Conservation (phyloP, 2,329 filamentous ascomycete genomes). For the Lasiodiplodia gonubiensis region DNA sequence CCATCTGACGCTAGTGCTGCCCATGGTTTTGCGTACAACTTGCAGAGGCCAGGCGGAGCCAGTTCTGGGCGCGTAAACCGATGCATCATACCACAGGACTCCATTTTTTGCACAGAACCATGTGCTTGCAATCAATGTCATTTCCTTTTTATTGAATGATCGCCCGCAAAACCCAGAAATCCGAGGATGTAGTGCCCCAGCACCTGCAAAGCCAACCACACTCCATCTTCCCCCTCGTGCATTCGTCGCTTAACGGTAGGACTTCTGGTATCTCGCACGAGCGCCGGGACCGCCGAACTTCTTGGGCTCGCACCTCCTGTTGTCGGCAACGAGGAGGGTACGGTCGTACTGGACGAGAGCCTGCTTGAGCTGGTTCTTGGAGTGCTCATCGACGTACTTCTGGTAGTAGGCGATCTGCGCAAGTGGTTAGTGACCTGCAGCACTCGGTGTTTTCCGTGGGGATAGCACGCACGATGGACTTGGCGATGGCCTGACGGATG, state of each 20-base stretch:
- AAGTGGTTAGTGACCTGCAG: conserved; percentile 28
- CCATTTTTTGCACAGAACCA: conserved; percentile 26
- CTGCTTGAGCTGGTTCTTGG: conserved; percentile 99
- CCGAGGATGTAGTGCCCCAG: conserved; percentile 28
- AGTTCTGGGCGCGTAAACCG: background rate
- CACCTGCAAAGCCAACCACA: conserved; percentile 27
- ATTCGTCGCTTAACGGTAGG: conserved; percentile 79
- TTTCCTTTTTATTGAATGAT: conserved; percentile 47
- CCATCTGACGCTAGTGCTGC: background rate
- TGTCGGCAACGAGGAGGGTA: conserved; percentile 97
- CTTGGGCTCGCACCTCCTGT: conserved; percentile 99
- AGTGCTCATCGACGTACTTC: conserved; percentile 99
- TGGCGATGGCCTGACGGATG: conserved; percentile 98
- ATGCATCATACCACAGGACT: conserved; percentile 25
- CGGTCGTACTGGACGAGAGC: conserved; percentile 94
- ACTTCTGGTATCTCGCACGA: conserved; percentile 97
- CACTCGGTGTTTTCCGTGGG: background rate
- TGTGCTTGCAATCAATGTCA: conserved; percentile 46
- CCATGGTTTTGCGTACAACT: background rate
- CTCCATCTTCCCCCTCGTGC: conserved; percentile 29
- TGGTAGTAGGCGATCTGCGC: conserved; percentile 88
- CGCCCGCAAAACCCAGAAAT: conserved; percentile 31
- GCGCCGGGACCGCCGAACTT: conserved; percentile 95
- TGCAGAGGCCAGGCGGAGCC: background rate
- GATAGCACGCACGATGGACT: conserved; percentile 70